phyloP scores from a whole-genome alignment of 371 early-diverging fungal species.

The Circinella minor region DNA sequence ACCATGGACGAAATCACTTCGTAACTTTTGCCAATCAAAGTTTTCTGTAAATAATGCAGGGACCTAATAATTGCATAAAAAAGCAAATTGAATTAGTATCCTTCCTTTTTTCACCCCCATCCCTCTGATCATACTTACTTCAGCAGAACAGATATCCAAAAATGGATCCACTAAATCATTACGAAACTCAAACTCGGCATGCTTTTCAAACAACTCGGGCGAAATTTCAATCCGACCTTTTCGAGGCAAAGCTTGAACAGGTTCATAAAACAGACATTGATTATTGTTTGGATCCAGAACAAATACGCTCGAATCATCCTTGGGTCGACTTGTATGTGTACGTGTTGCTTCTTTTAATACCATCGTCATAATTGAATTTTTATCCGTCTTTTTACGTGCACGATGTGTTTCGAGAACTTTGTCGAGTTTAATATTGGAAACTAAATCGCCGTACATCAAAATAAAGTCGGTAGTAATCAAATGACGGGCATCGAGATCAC shows the following conservation, averaged over 20 bases:
- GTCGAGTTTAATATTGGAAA: slow-evolving; percentile 88
- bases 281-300: slow-evolving; percentile 77
- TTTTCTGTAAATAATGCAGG: slow-evolving; percentile 96
- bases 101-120: background rate
- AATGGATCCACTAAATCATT: slow-evolving; percentile 94
- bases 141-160: slow-evolving; percentile 92
- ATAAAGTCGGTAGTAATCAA: slow-evolving; percentile 89
- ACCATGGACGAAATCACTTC: slow-evolving; percentile 91
- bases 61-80: slow-evolving; percentile 48
- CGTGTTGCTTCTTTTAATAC: slow-evolving; percentile 71
- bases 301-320: slow-evolving; percentile 83
- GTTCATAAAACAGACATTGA: slow-evolving; percentile 85
- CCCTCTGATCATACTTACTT: slow-evolving; percentile 44
- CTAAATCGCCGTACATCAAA: slow-evolving; percentile 88
- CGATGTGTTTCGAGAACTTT: slow-evolving; percentile 79
- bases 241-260: slow-evolving; percentile 69
- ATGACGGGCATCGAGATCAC: slow-evolving; percentile 87
- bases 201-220: slow-evolving; percentile 68
- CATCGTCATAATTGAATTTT: slow-evolving; percentile 96
- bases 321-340: slow-evolving; percentile 59
- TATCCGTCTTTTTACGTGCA: slow-evolving; percentile 71
- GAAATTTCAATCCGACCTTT: slow-evolving; percentile 65
- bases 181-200: slow-evolving; percentile 75
- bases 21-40: slow-evolving; percentile 94
- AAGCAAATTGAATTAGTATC: background rate